Conservation (phyloP, 371 early-diverging fungal genomes). For the Nematocida sp. region DNA sequence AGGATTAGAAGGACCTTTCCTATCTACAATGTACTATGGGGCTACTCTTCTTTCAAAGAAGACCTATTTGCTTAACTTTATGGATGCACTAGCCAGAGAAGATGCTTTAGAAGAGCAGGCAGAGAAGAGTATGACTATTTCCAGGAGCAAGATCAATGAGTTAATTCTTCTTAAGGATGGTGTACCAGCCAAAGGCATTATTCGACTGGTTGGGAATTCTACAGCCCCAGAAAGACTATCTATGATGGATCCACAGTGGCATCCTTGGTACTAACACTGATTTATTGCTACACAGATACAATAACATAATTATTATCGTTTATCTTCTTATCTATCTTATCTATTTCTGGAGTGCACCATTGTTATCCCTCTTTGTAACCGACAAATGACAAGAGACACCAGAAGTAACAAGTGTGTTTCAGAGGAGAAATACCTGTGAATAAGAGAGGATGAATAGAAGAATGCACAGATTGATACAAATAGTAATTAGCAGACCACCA, state of each 20-base stretch:
- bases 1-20: conserved; percentile 56
- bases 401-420: too few relatives aligned
- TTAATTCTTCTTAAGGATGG: not conserved
- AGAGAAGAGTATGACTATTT: conserved; percentile 6
- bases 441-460: too few relatives aligned
- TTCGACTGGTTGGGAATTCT: conserved; percentile 27
- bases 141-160: conserved; percentile 30
- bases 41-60: conserved; percentile 19
- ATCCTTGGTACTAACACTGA: conserved; percentile 47
- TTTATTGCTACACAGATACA: too few relatives aligned
- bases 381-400: too few relatives aligned
- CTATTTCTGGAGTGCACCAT: not conserved
- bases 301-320: too few relatives aligned
- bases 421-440: too few relatives aligned
- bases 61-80: conserved; percentile 26
- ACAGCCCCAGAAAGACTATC: conserved; percentile 49
- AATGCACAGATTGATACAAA: too few relatives aligned
- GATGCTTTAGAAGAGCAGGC: conserved; percentile 24
- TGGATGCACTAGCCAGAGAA: conserved; percentile 34
- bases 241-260: conserved; percentile 54
- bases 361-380: too few relatives aligned
- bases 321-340: not conserved
- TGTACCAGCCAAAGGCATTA: conserved; percentile 18
- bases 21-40: conserved; percentile 52
- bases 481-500: conserved; percentile 34